Percentiles rank a stretch among this genome's conserved stretches.
Conservation (phyloP, 257 asterid species). For the Craterostigma plantagineum region DNA sequence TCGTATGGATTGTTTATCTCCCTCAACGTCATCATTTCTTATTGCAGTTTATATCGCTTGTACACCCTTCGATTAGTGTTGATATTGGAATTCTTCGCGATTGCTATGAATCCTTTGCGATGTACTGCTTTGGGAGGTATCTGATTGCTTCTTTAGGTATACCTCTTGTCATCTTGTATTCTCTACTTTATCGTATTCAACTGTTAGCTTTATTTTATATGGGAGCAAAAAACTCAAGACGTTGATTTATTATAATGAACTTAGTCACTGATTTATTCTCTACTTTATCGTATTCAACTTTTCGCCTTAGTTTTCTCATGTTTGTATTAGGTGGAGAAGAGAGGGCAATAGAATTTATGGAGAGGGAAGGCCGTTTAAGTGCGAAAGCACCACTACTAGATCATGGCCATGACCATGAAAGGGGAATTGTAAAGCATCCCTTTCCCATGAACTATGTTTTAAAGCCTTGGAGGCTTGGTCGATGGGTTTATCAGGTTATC, state of each 20-base stretch:
- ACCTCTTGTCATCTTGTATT: neutral
- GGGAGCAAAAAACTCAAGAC: no score
- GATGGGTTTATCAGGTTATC: constrained; percentile 86
- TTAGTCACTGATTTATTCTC: no score
- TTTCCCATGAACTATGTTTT: constrained; percentile 65
- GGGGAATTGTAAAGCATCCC: constrained; percentile 73
- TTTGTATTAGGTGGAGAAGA: constrained; percentile 67
- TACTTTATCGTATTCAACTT: neutral
- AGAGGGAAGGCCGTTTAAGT: constrained; percentile 82
- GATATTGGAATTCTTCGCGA: constrained; percentile 84
- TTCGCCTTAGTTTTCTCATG: neutral
- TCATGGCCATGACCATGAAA: constrained; percentile 53
- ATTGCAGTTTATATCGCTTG: constrained; percentile 73
- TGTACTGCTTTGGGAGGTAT: constrained; percentile 99
- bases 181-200: neutral
- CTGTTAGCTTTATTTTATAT: no score
- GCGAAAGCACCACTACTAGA: constrained; percentile 56
- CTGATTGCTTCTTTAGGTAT: constrained; percentile 87
- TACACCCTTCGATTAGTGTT: constrained; percentile 74
- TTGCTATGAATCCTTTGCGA: constrained; percentile 95
- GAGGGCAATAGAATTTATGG: constrained; percentile 70
- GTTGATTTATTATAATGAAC: no score
- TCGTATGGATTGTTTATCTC: constrained; percentile 1
- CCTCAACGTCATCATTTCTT: constrained; percentile 11
- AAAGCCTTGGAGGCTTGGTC: constrained; percentile 88